Conservation (phyloP, 768 basidiomycete genomes). For the Clavulina sp. region DNA sequence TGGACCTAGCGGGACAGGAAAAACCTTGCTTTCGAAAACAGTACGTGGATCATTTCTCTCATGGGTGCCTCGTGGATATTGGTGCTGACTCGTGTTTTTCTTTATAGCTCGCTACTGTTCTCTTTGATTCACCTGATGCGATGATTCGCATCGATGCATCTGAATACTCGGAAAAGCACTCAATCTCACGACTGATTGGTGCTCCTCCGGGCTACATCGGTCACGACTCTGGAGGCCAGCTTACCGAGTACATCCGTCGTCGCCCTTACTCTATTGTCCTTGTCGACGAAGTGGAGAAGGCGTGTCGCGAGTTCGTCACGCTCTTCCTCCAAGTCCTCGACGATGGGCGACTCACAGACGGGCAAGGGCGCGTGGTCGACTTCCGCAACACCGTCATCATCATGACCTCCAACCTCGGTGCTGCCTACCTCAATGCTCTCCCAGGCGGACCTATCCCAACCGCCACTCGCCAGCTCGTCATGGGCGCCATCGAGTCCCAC, state of each 20-base stretch:
- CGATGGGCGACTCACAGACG: constrained; percentile 81
- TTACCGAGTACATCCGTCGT: constrained; percentile 84
- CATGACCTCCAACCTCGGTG: constrained; percentile 87
- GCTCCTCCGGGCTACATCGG: constrained; percentile 59
- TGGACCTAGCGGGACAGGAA: constrained; percentile 81
- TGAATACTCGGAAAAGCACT: constrained; percentile 78
- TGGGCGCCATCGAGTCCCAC: constrained; percentile 61
- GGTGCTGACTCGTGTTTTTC: not conserved
- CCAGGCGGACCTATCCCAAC: constrained; percentile 49
- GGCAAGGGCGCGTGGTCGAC: constrained; percentile 72
- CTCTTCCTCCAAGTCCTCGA: constrained; percentile 75
- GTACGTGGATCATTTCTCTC: constrained; percentile 26
- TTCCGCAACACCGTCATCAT: constrained; percentile 87
- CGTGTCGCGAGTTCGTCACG: constrained; percentile 56
- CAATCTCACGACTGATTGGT: constrained; percentile 35
- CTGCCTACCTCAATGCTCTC: constrained; percentile 56
- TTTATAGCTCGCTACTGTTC: constrained; percentile 58
- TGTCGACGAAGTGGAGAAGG: constrained; percentile 51
- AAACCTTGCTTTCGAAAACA: constrained; percentile 81
- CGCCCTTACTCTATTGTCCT: constrained; percentile 79
- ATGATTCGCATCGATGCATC: constrained; percentile 88
- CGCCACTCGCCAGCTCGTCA: constrained; percentile 46
- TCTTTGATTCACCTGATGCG: constrained; percentile 83
- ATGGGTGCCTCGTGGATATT: not conserved
- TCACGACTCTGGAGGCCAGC: constrained; percentile 74